Conservation (phyloP, 305 asterid species). For the Coffea humblotiana region DNA sequence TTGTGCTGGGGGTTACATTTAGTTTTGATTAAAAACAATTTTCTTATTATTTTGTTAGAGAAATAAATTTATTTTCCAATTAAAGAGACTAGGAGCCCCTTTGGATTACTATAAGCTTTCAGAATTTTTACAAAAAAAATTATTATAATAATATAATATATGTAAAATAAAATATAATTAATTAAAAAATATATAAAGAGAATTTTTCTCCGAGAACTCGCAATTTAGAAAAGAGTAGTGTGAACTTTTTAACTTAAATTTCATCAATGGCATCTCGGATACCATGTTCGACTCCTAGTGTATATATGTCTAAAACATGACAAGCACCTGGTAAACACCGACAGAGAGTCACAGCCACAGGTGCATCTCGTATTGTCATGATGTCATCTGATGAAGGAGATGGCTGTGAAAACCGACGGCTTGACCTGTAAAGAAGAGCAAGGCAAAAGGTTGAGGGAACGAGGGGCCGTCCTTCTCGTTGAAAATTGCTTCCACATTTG, state of each 20-base stretch:
- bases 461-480: constrained; percentile 24
- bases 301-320: background rate
- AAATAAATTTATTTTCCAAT: too few relatives aligned
- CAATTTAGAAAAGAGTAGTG: background rate
- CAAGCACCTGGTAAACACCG: background rate
- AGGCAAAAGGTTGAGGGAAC: background rate
- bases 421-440: background rate
- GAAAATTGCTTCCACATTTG: constrained; percentile 35
- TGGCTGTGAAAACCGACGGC: background rate
- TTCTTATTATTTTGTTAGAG: too few relatives aligned
- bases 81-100: too few relatives aligned
- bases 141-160: too few relatives aligned
- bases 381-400: background rate
- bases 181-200: too few relatives aligned
- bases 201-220: too few relatives aligned
- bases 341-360: background rate
- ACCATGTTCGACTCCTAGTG: background rate
- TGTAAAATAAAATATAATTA: too few relatives aligned
- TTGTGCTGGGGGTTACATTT: background rate
- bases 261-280: background rate
- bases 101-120: too few relatives aligned
- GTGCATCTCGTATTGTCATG: background rate
- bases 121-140: too few relatives aligned
- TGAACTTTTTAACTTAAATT: background rate
- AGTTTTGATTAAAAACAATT: too few relatives aligned